Evolutionary conservation across 495 filamentous ascomycete species (phyloP).

Genomic region (Aspergillus incahuasiensis): DNA sequence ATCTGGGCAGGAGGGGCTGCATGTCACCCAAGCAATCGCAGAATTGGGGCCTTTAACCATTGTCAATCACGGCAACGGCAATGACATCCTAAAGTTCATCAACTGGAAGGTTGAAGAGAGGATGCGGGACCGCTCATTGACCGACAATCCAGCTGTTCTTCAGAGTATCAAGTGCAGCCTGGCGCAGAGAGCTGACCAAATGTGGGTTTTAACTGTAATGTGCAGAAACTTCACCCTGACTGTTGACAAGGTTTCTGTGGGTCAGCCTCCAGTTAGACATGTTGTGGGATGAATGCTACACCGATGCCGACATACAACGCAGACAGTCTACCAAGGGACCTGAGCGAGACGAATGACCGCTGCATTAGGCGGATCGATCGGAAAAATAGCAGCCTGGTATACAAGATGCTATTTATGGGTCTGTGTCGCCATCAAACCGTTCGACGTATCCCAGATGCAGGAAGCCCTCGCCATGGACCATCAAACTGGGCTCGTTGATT

Average conservation of each 20-base stretch:
- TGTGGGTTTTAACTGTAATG: no score
- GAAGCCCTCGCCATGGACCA: neutral
- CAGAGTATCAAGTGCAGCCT: neutral
- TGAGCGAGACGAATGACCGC: conserved; percentile 22
- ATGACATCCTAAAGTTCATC: conserved; percentile 2
- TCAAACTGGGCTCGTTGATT: neutral
- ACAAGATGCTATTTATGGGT: neutral
- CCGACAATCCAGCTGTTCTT: neutral
- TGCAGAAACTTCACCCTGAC: neutral
- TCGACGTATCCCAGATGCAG: neutral
- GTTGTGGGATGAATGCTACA: conserved; percentile 25
- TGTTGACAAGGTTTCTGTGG: conserved; percentile 25
- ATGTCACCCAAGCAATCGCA: neutral
- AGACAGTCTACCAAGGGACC: conserved; percentile 21
- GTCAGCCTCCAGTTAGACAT: conserved; percentile 28
- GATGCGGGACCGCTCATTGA: neutral
- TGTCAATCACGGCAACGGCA: neutral
- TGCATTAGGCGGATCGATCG: neutral
- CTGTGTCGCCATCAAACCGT: neutral
- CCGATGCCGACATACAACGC: conserved; percentile 20
- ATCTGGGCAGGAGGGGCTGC: neutral
- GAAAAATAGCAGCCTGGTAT: neutral
- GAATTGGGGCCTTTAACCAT: neutral
- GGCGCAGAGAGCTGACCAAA: neutral
- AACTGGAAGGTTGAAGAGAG: conserved; percentile 1